Evolutionary conservation across 176 grass and related monocot species (phyloP), one percentile per base, ranked within the genome.

Genomic region (Puccinellia tenuiflora): DNA sequence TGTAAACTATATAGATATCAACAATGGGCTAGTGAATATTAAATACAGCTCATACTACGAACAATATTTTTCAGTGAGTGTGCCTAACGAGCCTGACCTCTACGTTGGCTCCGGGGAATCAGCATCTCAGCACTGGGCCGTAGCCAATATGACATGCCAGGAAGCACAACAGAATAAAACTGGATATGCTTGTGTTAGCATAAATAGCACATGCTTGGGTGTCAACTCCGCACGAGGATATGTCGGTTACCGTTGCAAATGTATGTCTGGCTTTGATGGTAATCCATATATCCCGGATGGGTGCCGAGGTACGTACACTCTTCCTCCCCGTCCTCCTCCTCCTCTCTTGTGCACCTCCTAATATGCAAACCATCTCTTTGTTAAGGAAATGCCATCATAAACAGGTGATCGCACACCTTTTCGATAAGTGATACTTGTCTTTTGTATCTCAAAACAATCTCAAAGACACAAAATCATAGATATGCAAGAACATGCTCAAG

Each of bases 131-230:
- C 40, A 17, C 20, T 84, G 81, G 81, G 81, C 60, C 2, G 73
- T 84, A 33, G 67, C 40, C 73, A 75, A 62, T 61, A 21, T 63
- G n/a, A 75, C 81, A 4, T 84, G 81, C 31, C 68, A 4, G 20
- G 81, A 55, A 46, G 68, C 81, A 75, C 15, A 4, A 1, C 1
- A n/a, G 21, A 54, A 54, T n/a, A 55, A 0, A 2, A 9, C 21
- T 1, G 52, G 52, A 55, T 55, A 84, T 46, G 81, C 81, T 47
- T 84, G 52, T 38, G 33, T 75, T 22, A 84, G 68, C n/a, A 14
- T 45, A 35, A 84, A 84, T 46, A 84, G 81, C 73, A 16, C 7
- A 12, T 84, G 81, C 35, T 16, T 75, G 54, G 34, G 22, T 9
- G 60, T 84, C 68, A 75, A 43, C 15, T 45, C 81, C 5, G 15